Conservation (phyloP, 768 basidiomycete genomes). For the Clitopilus hobsonii region DNA sequence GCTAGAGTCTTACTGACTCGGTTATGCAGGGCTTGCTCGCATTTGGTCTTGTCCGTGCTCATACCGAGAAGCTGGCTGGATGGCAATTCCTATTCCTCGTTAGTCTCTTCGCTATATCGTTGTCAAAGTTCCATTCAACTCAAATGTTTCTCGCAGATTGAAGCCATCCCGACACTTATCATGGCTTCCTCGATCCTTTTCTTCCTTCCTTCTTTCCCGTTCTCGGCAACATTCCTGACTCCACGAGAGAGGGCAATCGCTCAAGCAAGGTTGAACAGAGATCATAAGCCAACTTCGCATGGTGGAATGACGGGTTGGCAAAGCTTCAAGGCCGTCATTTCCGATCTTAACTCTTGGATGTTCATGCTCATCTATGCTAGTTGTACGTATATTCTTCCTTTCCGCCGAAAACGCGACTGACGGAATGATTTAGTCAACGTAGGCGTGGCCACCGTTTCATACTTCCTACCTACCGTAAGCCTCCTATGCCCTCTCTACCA, state of each 20-base stretch:
- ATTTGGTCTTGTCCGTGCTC: conserved; percentile 49
- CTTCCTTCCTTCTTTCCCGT: conserved; percentile 53
- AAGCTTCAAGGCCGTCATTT: conserved; percentile 47
- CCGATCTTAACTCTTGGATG: conserved; percentile 48
- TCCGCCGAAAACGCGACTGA: neutral
- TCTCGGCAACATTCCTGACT: conserved; percentile 46
- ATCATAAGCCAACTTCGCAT: conserved; percentile 54
- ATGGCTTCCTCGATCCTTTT: conserved; percentile 46
- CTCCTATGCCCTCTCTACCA: neutral
- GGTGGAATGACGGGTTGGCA: conserved; percentile 55
- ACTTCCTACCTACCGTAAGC: conserved; percentile 50
- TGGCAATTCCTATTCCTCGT: conserved; percentile 61
- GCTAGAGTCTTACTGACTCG: neutral
- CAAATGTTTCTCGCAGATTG: conserved; percentile 29
- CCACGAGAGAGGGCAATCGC: conserved; percentile 51
- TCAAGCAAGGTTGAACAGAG: conserved; percentile 49
- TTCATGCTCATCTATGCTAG: conserved; percentile 49
- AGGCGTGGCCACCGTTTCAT: conserved; percentile 51
- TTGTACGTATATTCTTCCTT: conserved; percentile 27
- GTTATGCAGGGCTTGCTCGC: conserved; percentile 43
- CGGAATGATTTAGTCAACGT: conserved; percentile 40
- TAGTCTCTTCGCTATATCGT: conserved; percentile 4
- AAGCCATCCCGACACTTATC: conserved; percentile 50
- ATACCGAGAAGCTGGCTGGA: conserved; percentile 40
- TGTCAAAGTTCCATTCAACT: neutral